Base-by-base conservation (phyloP, 2,329 filamentous ascomycete genomes). In the Dissoconium aciculare region DNA sequence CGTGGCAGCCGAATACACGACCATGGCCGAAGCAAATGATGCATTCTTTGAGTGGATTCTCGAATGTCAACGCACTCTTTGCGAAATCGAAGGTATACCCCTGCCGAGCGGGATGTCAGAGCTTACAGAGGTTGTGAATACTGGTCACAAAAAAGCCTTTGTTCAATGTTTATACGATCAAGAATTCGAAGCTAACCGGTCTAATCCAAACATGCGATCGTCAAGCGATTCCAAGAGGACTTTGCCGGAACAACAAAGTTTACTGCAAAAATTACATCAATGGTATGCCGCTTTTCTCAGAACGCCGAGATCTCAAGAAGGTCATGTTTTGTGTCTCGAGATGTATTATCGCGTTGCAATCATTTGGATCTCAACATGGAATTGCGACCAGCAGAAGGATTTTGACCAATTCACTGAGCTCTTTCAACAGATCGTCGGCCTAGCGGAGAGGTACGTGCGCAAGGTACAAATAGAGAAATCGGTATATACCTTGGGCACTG, bases 291-390 rank as follows among this genome's bases (percentile, higher is more conserved):
- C 19, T n/a, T n/a, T 23, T 8, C 8, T 23, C n/a, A 8, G 19
- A 23, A 23, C 19, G 8, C 19, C 19, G 8, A n/a, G 19, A 8
- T 23, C 8, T n/a, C 8, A 23, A 23, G 8, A 23, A 8, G 8
- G n/a, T 8, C 8, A n/a, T 23, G n/a, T n/a, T 23, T n/a, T 8
- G n/a, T 8, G 8, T n/a, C 19, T 23, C 19, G 19, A 23, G n/a
- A 23, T 23, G 19, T n/a, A 23, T 23, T 23, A 23, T n/a, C 19
- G n/a, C n/a, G n/a, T n/a, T 8, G 19, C 19, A n/a, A 8, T 23
- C 19, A 23, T 23, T n/a, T 23, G 19, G 19, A 23, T 23, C 19
- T 23, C 19, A 8, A 23, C 19, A 23, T 23, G 19, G 19, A n/a
- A 8, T 8, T 23, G 19, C n/a, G 19, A 8, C n/a, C 19, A 23